Percentiles rank a stretch among this genome's conserved stretches.
phyloP scores from a whole-genome alignment of 2,329 filamentous ascomycete species.

The Kalmusia sp. region DNA sequence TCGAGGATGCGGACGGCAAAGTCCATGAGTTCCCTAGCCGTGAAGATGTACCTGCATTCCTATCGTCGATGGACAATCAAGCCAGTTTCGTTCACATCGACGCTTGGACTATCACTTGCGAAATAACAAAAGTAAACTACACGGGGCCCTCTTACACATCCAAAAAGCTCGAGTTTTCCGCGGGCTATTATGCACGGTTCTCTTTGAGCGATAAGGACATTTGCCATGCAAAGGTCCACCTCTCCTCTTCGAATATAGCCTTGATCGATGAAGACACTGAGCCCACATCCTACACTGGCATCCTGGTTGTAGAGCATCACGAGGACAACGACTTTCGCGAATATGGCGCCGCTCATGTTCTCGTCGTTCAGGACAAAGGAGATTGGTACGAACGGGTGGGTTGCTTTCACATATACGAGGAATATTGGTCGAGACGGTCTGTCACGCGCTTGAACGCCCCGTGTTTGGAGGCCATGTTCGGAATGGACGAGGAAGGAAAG shows the following conservation, averaged over 20 bases:
- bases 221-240: neutral
- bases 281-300: neutral
- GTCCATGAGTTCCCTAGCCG: neutral
- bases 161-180: neutral
- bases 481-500: neutral
- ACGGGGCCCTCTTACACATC: too few species aligned
- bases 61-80: too few species aligned
- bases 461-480: neutral
- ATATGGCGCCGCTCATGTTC: neutral
- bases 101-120: neutral
- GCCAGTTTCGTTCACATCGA: neutral
- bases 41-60: too few species aligned
- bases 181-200: neutral
- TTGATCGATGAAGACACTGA: neutral
- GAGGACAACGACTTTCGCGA: neutral
- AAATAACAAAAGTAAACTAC: too few species aligned
- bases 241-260: neutral
- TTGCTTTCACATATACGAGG: neutral
- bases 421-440: neutral
- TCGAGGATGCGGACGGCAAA: neutral
- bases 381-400: neutral
- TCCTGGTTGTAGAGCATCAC: neutral
- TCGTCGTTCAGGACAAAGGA: neutral
- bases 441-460: neutral
- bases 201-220: neutral